These are phyloP conservation scores for Wallacemonas collosoma DNA, from an alignment of 208 protist genomes.

Conservation along the genomic window DNA sequence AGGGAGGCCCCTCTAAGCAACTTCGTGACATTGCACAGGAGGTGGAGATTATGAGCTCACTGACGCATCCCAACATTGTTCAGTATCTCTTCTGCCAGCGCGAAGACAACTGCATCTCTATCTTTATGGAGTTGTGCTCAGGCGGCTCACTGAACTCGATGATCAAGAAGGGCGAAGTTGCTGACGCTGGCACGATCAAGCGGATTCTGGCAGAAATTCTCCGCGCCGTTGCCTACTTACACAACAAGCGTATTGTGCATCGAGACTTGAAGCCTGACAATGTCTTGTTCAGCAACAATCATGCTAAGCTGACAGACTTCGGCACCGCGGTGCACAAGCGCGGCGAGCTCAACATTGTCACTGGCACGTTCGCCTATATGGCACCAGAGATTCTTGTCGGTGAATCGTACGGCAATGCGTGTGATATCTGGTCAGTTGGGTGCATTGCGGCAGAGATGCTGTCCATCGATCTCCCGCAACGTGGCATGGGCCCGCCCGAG, in stretches of 20 bases:
- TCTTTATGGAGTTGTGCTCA: conserved; percentile 91
- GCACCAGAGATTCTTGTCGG: conserved; percentile 91
- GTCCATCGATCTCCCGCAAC: conserved; percentile 55
- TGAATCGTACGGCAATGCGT: conserved; percentile 87
- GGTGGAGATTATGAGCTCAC: conserved; percentile 80
- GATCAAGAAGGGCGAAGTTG: conserved; percentile 51
- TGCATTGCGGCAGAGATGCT: conserved; percentile 94
- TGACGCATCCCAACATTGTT: conserved; percentile 87
- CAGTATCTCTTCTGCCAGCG: conserved; percentile 80
- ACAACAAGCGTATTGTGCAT: conserved; percentile 79
- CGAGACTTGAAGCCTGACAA: conserved; percentile 90
- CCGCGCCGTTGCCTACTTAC: conserved; percentile 69
- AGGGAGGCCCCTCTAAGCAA: conserved; percentile 27
- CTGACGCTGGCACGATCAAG: conserved; percentile 49
- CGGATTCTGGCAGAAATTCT: conserved; percentile 68
- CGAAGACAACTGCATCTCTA: conserved; percentile 83
- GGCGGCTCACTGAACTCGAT: conserved; percentile 66
- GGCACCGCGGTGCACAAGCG: conserved; percentile 73
- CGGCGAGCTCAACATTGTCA: conserved; percentile 51
- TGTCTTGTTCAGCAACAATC: conserved; percentile 71
- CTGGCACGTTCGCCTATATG: conserved; percentile 90
- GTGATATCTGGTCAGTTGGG: conserved; percentile 95
- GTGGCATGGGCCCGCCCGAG: conserved; percentile 54
- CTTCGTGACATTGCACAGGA: conserved; percentile 80
- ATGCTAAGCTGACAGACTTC: conserved; percentile 81